Evolutionary conservation across 1,284 basidiomycete species (phyloP), one percentile per base, ranked within the genome.

Genomic region (Ustanciosporium gigantosporum): DNA sequence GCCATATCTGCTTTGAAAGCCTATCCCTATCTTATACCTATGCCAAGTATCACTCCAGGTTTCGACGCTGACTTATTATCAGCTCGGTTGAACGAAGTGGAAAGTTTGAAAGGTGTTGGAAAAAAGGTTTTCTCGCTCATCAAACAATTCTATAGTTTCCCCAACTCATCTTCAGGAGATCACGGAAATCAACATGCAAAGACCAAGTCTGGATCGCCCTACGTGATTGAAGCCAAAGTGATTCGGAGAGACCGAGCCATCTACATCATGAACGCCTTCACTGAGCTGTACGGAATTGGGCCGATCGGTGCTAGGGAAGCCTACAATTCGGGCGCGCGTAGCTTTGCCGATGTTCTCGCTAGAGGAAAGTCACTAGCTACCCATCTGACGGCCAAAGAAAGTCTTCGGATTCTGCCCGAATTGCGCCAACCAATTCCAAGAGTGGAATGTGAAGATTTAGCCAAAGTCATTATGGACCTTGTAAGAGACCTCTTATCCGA

Each of bases 1-100:
- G 74, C 73, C 24, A 52, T 74, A 14, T 61, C 64, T 0, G 67
- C 66, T 0, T 42, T 77, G 19, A 77, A 77, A 36, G 69, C 74
- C 0, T 67, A 49, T 13, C 74, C 74, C 2, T 60, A 47, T 24
- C 39, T 40, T 5, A 61, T 77, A 7, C 51, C 57, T 0, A 35
- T 61, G 11, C 39, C 52, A 1, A 3, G 22, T 4, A 20, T 46
- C 1, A 46, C 48, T 2, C 16, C 16, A 2, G 23, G 41, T 6
- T 47, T 45, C 11, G 36, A 40, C 39, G 13, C 31, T 0, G 25
- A 36, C 4, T 23, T 62, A 27, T 19, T 51, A 3, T 35, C 48
- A 19, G 3, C 47, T 19, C 44, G 59, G 0, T 22, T 56, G 3
- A 36, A 39, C 8, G 37, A 60, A 22, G 58, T 68, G n/a, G 49